Percentiles rank a stretch among this genome's conserved stretches.
These are phyloP conservation scores for Persicaria maculosa DNA, from an alignment of 148 eudicot genomes.

Conservation along the genomic window DNA sequence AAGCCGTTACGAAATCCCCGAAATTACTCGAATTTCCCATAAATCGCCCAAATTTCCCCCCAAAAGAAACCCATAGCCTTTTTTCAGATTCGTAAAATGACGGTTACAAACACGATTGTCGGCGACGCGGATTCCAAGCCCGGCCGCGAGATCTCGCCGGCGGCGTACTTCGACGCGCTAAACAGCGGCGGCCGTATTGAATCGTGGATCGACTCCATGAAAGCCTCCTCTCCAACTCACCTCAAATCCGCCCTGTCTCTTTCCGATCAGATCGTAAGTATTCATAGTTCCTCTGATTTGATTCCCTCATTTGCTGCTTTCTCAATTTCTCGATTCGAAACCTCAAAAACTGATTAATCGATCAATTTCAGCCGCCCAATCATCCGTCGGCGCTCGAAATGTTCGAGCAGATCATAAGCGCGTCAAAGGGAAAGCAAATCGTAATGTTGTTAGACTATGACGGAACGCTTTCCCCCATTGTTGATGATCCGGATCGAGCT, in stretches of 20 bases:
- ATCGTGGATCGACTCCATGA: constrained; percentile 18
- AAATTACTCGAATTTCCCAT: too few species aligned
- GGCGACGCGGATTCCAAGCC: not conserved
- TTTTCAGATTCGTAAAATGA: not conserved
- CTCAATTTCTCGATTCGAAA: not conserved
- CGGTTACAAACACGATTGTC: not conserved
- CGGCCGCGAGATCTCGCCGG: not conserved
- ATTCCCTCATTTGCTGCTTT: too few species aligned
- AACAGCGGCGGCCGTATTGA: not conserved
- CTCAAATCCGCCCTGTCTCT: constrained; percentile 7
- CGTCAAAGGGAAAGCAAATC: constrained; percentile 11
- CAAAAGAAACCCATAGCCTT: too few species aligned
- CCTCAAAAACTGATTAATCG: not conserved
- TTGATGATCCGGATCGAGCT: constrained; percentile 16
- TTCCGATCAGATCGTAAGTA: constrained; percentile 8
- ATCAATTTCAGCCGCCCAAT: not conserved
- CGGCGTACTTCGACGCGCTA: not conserved
- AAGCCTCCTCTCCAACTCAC: constrained; percentile 17
- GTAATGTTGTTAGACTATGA: constrained; percentile 6
- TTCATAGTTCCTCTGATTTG: not conserved
- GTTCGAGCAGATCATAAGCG: constrained; percentile 9
- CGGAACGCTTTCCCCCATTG: constrained; percentile 12
- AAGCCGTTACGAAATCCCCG: too few species aligned
- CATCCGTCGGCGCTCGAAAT: constrained; percentile 1
- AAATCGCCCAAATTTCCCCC: too few species aligned